Base-by-base conservation (phyloP, 2,329 filamentous ascomycete genomes). In the Eurotiales sp. region DNA sequence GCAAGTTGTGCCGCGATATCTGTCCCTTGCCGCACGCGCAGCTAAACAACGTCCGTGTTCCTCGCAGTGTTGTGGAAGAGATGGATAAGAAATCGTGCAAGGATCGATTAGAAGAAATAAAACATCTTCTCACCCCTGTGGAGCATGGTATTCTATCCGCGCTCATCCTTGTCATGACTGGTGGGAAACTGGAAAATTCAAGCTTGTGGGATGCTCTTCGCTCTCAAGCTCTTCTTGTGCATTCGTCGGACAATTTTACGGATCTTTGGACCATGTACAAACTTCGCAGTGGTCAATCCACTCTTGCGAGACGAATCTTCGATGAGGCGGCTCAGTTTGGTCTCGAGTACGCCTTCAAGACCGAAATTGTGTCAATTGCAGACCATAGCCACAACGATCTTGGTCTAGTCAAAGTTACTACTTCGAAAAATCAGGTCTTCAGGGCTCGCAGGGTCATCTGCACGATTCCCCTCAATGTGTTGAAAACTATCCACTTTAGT, bases 281-380 rank as follows among this genome's bases (percentile, higher is more conserved):
- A 53, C 51, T 68, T 6, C 57, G 59, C 1, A 58, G 61, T 29
- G 64, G 65, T 1, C 63, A 66, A 46, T 65, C 65, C 1, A 55
- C 52, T 0, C 56, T 67, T 8, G 62, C 61, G 1, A 55, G 53
- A 23, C 53, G 52, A 1, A 62, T 66, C 27, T 67, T 68, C 46
- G 36, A 62, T 2, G 62, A 67, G 34, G 60, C 63, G 2, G 50
- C 54, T 2, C 40, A 51, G 3, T 46, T 51, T 29, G 60, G 59
- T 1, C 53, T 68, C 8, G 46, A 63, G 1, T 68, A 66, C 45
- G 30, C 48, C 14, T 67, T 67, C 42, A 59, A 59, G 3, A 57
- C 49, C 37, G 17, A 59, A 37, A 53, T 67, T 25, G 53, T 52
- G n/a, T 51, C 52, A 10, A 56, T 65, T 41, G 27, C 34, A 8